Percentiles rank a stretch among this genome's conserved stretches.
phyloP scores from a whole-genome alignment of 352 stramenopile genomes.

The Ophiocytium majus region DNA sequence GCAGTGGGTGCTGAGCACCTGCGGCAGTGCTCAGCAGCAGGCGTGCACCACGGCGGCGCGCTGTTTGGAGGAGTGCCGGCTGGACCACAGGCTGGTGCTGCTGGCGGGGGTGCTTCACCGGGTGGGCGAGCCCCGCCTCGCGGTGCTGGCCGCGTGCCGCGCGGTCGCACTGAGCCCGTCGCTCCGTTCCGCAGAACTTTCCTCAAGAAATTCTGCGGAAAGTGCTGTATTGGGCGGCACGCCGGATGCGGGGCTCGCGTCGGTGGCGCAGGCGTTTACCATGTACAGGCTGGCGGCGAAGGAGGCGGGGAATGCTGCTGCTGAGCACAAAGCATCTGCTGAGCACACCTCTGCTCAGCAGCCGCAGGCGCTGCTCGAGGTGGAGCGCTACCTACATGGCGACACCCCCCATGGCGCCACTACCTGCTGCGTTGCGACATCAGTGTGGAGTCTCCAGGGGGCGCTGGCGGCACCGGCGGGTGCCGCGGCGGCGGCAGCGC shows the following conservation, averaged over 20 bases:
- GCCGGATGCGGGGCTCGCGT: neutral
- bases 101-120: constrained; percentile 40
- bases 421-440: neutral
- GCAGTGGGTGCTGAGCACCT: neutral
- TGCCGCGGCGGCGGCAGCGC: neutral
- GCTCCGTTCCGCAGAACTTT: constrained; percentile 2
- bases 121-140: constrained; percentile 14
- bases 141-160: constrained; percentile 24
- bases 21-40: neutral
- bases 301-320: too few relatives aligned
- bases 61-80: neutral
- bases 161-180: constrained; percentile 41
- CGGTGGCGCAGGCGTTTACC: constrained; percentile 34
- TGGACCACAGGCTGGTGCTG: constrained; percentile 41
- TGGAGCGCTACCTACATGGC: neutral
- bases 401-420: neutral
- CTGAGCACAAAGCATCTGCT: neutral
- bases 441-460: neutral
- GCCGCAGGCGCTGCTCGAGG: neutral
- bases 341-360: neutral
- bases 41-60: neutral
- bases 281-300: constrained; percentile 18
- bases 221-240: too few relatives aligned
- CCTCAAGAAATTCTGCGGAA: too few relatives aligned
- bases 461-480: neutral